phyloP scores from a whole-genome alignment of 2,329 filamentous ascomycete species.

The Pestalotiopsis sp. region DNA sequence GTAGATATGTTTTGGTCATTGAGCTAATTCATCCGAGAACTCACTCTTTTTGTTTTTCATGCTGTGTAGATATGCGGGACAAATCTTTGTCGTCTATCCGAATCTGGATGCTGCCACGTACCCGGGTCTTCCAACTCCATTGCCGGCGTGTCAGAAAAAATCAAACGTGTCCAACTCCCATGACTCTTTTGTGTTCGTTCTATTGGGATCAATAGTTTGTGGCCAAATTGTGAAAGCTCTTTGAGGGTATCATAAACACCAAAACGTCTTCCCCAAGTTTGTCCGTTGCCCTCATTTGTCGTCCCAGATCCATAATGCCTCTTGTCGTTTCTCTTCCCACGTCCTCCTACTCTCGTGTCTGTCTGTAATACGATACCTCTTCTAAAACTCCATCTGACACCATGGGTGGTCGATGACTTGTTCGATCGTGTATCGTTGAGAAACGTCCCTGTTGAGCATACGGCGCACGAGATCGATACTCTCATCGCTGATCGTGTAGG shows the following conservation, averaged over 20 bases:
- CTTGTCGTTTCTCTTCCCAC: background rate
- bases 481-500: constrained; percentile 84
- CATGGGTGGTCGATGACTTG: constrained; percentile 90
- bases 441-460: constrained; percentile 92
- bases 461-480: constrained; percentile 88
- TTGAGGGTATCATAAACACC: constrained; percentile 8
- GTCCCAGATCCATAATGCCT: background rate
- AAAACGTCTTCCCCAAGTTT: constrained; percentile 4
- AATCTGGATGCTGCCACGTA: background rate
- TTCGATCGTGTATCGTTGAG: constrained; percentile 79
- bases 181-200: background rate
- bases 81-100: background rate
- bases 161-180: background rate
- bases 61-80: background rate
- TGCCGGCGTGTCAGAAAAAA: background rate
- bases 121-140: background rate
- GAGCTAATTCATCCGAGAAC: background rate
- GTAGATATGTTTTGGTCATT: background rate
- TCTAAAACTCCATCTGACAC: constrained; percentile 47
- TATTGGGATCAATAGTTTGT: background rate
- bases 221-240: constrained; percentile 9
- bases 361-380: background rate
- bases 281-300: background rate
- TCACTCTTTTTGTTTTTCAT: background rate
- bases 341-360: background rate